phyloP scores from a whole-genome alignment of 768 basidiomycete genomes.

The Pluteus cervinus region DNA sequence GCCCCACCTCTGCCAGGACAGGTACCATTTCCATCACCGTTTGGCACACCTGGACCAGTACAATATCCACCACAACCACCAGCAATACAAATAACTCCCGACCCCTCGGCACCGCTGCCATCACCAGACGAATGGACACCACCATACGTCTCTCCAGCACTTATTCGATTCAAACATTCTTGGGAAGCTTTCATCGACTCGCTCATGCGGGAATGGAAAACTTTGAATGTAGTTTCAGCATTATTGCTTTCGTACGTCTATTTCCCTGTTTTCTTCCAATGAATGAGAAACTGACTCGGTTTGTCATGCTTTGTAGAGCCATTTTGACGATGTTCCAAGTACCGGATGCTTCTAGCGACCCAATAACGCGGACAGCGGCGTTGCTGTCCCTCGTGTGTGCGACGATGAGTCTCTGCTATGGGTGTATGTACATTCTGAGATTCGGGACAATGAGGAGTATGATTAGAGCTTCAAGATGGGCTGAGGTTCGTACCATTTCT shows the following conservation, averaged over 20 bases:
- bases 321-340: slow-evolving; percentile 68
- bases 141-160: slow-evolving; percentile 52
- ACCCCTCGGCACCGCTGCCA: slow-evolving; percentile 28
- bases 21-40: too few species aligned
- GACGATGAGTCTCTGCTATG: slow-evolving; percentile 66
- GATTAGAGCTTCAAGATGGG: slow-evolving; percentile 67
- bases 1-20: slow-evolving; percentile 13
- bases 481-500: slow-evolving; percentile 49
- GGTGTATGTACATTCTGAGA: slow-evolving; percentile 67
- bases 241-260: slow-evolving; percentile 38
- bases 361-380: slow-evolving; percentile 55
- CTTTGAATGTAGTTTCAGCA: slow-evolving; percentile 66
- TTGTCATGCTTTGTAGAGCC: slow-evolving; percentile 40
- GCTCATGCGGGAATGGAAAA: slow-evolving; percentile 71
- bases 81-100: too few species aligned
- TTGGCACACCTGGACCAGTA: too few species aligned
- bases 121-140: slow-evolving; percentile 51
- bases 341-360: slow-evolving; percentile 45
- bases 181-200: slow-evolving; percentile 74
- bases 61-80: too few species aligned
- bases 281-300: neutral
- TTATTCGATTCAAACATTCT: slow-evolving; percentile 56
- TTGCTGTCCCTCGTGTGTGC: slow-evolving; percentile 62
- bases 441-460: slow-evolving; percentile 71
- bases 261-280: neutral